Base-by-base conservation (phyloP, 2,329 filamentous ascomycete species). In the Canariomyces notabilis region DNA sequence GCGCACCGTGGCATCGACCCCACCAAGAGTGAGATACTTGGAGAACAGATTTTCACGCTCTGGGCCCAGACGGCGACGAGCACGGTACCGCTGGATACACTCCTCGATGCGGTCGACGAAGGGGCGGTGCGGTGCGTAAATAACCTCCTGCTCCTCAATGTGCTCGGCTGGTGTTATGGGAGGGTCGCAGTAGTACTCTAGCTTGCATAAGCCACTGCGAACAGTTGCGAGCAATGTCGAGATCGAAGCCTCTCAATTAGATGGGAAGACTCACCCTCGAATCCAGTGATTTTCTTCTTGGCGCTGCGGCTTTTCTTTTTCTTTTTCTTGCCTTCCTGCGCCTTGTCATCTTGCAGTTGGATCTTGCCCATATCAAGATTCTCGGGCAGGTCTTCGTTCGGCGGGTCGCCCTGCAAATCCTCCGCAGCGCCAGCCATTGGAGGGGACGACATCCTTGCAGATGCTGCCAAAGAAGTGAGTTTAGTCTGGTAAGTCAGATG, bases 21-120 rank as follows among this genome's bases (percentile, higher is more conserved):
- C 91, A 2, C 93, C 93, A 36, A 91, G 84, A 29, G 79, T 75
- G 47, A 97, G 77, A 60, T 93, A 95, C 53, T 86, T 87, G 59
- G 79, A 75, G 66, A 98, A 93, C 26, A 89, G 69, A 15, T 75
- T 70, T 4, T 72, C 64, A 19, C 81, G 80, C 4, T 79, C 71
- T 11, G 71, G 64, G 48, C 85, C 78, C 48, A 95, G 77, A 54
- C 87, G 89, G 23, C 90, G 85, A 37, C 83, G 85, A 29, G 79
- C 74, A 51, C 85, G 81, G 67, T 84, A 98, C 12, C 89, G 84
- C 55, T 89, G 82, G 44, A 97, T 85, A 37, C 88, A 93, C 20
- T 83, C 77, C 60, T 96, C 84, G 33, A 97, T 88, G 37, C 93
- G 88, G 46, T 80, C 74, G 29, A 72, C 61, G 53, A 86, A 82